These are phyloP conservation scores for Diaporthe sp. DNA, from an alignment of 2,329 filamentous ascomycete species.

Conservation along the genomic window DNA sequence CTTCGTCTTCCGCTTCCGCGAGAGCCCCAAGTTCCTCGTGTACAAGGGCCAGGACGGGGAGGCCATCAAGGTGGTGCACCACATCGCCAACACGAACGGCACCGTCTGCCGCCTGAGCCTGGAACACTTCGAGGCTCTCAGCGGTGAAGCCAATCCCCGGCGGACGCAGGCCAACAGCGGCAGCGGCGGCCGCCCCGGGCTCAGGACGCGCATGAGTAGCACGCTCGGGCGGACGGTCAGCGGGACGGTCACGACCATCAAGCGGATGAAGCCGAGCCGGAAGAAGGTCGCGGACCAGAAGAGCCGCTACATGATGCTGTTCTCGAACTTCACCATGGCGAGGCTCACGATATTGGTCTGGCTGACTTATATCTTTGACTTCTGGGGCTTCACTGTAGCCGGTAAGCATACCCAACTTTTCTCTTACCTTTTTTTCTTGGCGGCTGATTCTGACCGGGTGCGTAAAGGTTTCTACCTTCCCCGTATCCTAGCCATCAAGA, in stretches of 20 bases:
- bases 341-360: constrained; percentile 48
- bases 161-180: background rate
- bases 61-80: constrained; percentile 53
- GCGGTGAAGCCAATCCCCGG: constrained; percentile 7
- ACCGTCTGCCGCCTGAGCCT: constrained; percentile 41
- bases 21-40: constrained; percentile 54
- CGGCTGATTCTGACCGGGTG: background rate
- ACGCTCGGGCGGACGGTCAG: constrained; percentile 26
- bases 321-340: constrained; percentile 46
- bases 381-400: constrained; percentile 51
- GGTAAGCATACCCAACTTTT: constrained; percentile 38
- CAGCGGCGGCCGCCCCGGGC: background rate
- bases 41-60: constrained; percentile 50
- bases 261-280: constrained; percentile 22
- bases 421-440: background rate
- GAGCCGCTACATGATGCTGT: constrained; percentile 47
- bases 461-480: constrained; percentile 54
- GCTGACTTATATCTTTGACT: constrained; percentile 52
- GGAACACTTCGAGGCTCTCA: constrained; percentile 38
- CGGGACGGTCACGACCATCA: constrained; percentile 26
- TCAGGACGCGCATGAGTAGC: constrained; percentile 14
- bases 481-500: constrained; percentile 62
- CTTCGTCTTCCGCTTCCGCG: constrained; percentile 59
- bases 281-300: constrained; percentile 36
- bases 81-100: constrained; percentile 46